Evolutionary conservation across 768 basidiomycete species (phyloP).

Genomic region (Phanerochaete sordida): DNA sequence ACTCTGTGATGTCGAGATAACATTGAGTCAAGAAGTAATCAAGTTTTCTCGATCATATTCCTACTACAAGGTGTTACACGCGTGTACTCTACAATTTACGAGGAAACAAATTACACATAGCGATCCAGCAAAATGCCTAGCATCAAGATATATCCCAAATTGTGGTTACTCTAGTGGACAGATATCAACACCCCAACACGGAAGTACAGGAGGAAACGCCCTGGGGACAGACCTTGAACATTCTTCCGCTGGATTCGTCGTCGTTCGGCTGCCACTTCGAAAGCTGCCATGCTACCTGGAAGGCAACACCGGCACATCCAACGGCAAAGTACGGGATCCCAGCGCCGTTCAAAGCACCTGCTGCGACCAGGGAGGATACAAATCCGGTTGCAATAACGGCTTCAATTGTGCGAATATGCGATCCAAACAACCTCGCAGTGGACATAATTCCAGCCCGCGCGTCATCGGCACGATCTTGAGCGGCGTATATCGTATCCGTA

Average conservation of each 20-base stretch:
- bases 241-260: not conserved
- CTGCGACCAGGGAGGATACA: constrained; percentile 45
- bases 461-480: constrained; percentile 75
- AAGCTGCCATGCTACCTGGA: not conserved
- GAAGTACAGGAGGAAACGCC: too few relatives aligned
- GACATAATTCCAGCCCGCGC: constrained; percentile 68
- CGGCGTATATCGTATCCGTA: constrained; percentile 72
- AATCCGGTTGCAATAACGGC: constrained; percentile 50
- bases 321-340: constrained; percentile 1
- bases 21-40: too few relatives aligned
- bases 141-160: too few relatives aligned
- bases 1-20: too few relatives aligned
- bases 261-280: not conserved
- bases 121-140: too few relatives aligned
- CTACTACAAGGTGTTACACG: too few relatives aligned
- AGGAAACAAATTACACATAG: too few relatives aligned
- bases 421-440: constrained; percentile 71
- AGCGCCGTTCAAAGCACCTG: constrained; percentile 42
- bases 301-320: not conserved
- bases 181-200: too few relatives aligned
- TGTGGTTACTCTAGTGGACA: too few relatives aligned
- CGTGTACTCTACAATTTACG: too few relatives aligned
- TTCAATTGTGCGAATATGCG: constrained; percentile 55
- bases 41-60: too few relatives aligned
- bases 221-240: not conserved